A percentile compares a stretch with the other conserved stretches of the same genome.
phyloP scores from a whole-genome alignment of 2,329 filamentous ascomycete species.

The Fusarium aywerte region DNA sequence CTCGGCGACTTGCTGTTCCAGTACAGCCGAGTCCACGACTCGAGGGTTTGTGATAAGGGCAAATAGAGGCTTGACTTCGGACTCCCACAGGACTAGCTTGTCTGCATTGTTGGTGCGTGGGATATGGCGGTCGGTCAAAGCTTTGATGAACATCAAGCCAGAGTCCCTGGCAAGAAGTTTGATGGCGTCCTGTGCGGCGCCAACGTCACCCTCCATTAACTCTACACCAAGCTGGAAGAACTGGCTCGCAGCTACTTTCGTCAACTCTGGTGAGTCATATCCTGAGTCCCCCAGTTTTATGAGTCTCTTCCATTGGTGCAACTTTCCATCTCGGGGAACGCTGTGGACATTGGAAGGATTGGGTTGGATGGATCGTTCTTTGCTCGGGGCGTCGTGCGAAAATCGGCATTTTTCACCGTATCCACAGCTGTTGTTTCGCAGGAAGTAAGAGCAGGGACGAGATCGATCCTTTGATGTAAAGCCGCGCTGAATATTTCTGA shows the following conservation, averaged over 20 bases:
- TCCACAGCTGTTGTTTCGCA: neutral
- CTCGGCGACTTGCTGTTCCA: neutral
- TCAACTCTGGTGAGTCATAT: neutral
- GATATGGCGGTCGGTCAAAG: neutral
- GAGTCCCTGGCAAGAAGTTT: neutral
- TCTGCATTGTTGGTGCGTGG: rapidly evolving
- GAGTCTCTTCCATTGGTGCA: neutral
- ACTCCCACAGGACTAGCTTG: neutral
- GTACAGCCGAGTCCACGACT: neutral
- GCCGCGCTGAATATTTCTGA: neutral
- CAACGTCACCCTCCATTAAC: neutral
- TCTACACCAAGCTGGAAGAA: conserved; percentile 4
- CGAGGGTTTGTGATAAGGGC: neutral
- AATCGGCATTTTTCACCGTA: neutral
- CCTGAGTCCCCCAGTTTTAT: neutral
- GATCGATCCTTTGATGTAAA: neutral
- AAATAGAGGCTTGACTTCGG: neutral
- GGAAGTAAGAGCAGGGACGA: neutral
- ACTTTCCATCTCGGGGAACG: neutral
- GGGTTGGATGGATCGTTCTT: neutral
- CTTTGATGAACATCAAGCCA: neutral
- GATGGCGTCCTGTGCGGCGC: neutral
- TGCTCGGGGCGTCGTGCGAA: neutral
- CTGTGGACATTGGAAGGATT: neutral
- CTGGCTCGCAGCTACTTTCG: neutral